Percentiles rank a stretch among this genome's conserved stretches.
These are phyloP conservation scores for Fusarium kyushuense DNA, from an alignment of 2,329 filamentous ascomycete species.

Conservation along the genomic window DNA sequence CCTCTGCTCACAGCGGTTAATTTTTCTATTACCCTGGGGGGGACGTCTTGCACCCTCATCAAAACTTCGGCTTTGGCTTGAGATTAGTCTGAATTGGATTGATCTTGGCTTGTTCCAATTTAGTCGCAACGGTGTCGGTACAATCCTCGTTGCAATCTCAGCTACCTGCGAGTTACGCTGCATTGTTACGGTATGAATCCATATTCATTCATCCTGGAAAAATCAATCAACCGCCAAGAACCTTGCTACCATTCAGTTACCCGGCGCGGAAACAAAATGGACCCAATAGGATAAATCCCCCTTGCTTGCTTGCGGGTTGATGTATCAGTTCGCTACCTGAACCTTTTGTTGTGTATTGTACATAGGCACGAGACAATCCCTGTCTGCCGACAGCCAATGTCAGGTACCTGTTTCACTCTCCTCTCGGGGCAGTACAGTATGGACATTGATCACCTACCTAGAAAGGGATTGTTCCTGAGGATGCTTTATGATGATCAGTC, in stretches of 20 bases:
- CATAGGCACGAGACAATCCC: neutral
- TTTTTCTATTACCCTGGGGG: too few relatives aligned
- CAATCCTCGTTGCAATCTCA: neutral
- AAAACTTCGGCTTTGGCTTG: neutral
- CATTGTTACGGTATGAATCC: neutral
- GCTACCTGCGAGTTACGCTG: neutral
- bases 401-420: conserved; percentile 6
- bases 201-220: neutral
- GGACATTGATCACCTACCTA: conserved; percentile 1
- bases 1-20: too few relatives aligned
- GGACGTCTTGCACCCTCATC: neutral
- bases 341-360: neutral
- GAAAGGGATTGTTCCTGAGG: conserved; percentile 15
- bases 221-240: neutral
- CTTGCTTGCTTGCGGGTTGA: neutral
- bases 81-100: neutral
- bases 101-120: conserved; percentile 5
- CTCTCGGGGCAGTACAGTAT: neutral
- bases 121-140: conserved; percentile 27
- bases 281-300: conserved; percentile 3
- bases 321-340: conserved; percentile 7
- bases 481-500: conserved; percentile 25
- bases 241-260: neutral
- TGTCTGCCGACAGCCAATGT: conserved; percentile 1
- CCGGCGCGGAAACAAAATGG: neutral